phyloP scores from a whole-genome alignment of 176 grass and related monocot genomes.

The Zoysia japonica region DNA sequence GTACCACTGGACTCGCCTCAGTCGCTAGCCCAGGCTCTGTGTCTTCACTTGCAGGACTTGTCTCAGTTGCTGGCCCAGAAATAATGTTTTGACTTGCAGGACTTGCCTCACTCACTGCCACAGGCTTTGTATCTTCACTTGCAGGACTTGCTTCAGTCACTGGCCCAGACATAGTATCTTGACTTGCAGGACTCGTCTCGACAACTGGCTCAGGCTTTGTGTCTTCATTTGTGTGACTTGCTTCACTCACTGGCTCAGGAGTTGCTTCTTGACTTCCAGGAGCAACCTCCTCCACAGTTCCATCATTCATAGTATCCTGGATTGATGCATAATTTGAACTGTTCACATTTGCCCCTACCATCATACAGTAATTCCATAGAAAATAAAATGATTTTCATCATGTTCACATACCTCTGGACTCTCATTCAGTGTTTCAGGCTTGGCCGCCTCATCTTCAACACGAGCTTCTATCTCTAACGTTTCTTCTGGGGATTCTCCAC shows the following conservation, averaged over 20 bases:
- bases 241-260: neutral
- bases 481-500: constrained; percentile 1
- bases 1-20: constrained; percentile 31
- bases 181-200: too few species aligned
- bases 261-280: neutral
- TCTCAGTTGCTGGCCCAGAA: too few species aligned
- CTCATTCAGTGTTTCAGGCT: constrained; percentile 8
- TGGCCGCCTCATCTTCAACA: neutral
- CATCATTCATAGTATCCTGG: constrained; percentile 25
- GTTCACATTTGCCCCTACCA: constrained; percentile 26
- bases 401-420: constrained; percentile 35
- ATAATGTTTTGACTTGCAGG: too few species aligned
- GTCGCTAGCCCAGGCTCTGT: neutral
- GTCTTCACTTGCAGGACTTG: too few species aligned
- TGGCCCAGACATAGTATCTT: too few species aligned
- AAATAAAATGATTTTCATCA: constrained; percentile 29
- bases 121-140: too few species aligned
- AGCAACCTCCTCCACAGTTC: neutral
- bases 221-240: neutral
- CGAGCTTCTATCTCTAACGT: constrained; percentile 29
- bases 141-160: too few species aligned
- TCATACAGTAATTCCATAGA: neutral
- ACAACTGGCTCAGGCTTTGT: too few species aligned
- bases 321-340: neutral
- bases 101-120: too few species aligned